Conservation (phyloP, 768 basidiomycete species). For the Roridomyces roridus region DNA sequence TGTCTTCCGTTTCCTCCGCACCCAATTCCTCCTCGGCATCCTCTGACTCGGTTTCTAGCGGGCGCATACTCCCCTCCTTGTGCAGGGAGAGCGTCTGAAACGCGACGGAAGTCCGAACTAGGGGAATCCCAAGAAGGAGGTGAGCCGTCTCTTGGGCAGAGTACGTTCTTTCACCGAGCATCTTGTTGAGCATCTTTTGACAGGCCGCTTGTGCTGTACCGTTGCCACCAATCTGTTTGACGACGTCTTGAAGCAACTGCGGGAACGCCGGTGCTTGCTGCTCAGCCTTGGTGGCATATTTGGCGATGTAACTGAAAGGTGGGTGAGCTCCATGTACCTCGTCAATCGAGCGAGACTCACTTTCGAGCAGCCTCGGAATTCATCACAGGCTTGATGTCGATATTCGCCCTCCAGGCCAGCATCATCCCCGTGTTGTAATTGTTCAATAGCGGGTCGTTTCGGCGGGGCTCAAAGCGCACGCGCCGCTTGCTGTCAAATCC, state of each 20-base stretch:
- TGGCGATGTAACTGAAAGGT: constrained; percentile 9
- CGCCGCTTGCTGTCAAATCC: constrained; percentile 1
- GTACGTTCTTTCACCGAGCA: constrained; percentile 26
- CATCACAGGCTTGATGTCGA: constrained; percentile 26
- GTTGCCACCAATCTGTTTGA: not conserved
- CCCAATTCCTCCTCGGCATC: not conserved
- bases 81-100: not conserved
- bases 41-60: not conserved
- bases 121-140: constrained; percentile 26
- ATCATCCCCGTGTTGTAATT: constrained; percentile 24
- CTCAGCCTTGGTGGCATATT: constrained; percentile 14
- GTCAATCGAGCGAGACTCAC: not conserved
- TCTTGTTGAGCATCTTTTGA: constrained; percentile 28
- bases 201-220: constrained; percentile 24
- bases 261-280: constrained; percentile 20
- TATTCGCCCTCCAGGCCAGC: constrained; percentile 28
- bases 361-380: constrained; percentile 16
- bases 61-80: not conserved
- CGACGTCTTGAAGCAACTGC: constrained; percentile 10
- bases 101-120: constrained; percentile 10
- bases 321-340: not conserved
- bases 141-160: constrained; percentile 29
- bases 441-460: constrained; percentile 27
- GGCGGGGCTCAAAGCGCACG: not conserved
- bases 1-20: not conserved